Percentiles rank a stretch among this genome's conserved stretches.
phyloP scores from a whole-genome alignment of 148 eudicot genomes.

The Pouteria glomerata region DNA sequence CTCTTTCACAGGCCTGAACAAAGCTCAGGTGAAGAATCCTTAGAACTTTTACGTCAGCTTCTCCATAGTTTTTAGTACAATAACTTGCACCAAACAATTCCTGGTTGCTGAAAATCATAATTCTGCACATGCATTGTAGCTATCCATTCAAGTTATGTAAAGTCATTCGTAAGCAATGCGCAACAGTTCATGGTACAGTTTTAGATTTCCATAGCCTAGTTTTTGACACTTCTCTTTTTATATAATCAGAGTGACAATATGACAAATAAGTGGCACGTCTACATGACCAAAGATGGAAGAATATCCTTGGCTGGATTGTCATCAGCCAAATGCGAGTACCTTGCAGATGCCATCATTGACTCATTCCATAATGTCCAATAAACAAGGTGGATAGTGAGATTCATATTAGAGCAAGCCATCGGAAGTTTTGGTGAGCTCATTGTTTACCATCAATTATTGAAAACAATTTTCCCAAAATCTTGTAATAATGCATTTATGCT shows the following conservation, averaged over 20 bases:
- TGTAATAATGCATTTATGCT: neutral
- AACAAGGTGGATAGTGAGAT: slow-evolving; percentile 12
- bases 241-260: slow-evolving; percentile 81
- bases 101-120: neutral
- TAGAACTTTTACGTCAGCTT: neutral
- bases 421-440: slow-evolving; percentile 13
- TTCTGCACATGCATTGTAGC: neutral
- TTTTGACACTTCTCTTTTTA: neutral
- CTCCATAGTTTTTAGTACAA: neutral
- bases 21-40: slow-evolving; percentile 61
- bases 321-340: slow-evolving; percentile 84
- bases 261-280: slow-evolving; percentile 89
- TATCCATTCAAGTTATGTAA: neutral
- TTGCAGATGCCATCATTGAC: slow-evolving; percentile 95
- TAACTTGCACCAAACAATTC: neutral
- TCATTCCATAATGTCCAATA: slow-evolving; percentile 79
- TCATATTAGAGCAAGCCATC: neutral
- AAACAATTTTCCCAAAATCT: slow-evolving; percentile 9
- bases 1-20: slow-evolving; percentile 84
- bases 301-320: slow-evolving; percentile 92
- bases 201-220: neutral
- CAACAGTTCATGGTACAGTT: neutral
- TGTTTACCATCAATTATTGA: neutral
- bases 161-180: neutral
- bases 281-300: slow-evolving; percentile 99